These are phyloP conservation scores for Lentinula guzmanii DNA, from an alignment of 768 basidiomycete genomes.

Conservation along the genomic window DNA sequence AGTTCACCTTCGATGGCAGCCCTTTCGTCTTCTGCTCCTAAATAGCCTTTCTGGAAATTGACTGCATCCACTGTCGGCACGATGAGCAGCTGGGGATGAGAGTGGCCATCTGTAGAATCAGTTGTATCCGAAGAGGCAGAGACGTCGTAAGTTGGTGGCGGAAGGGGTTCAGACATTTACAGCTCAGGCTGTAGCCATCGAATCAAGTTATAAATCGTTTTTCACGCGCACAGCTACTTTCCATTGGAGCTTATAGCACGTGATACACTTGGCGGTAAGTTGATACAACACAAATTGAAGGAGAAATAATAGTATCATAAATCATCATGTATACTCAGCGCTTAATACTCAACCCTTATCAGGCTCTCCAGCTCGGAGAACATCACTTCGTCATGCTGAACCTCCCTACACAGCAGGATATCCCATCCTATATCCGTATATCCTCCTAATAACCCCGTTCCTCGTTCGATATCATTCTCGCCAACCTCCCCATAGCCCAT, in stretches of 20 bases:
- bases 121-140: conserved; percentile 25
- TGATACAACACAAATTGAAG: background rate
- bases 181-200: conserved; percentile 7
- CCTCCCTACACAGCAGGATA: conserved; percentile 62
- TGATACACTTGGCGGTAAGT: background rate
- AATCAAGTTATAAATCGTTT: background rate
- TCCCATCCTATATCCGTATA: conserved; percentile 69
- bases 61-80: conserved; percentile 63
- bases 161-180: conserved; percentile 37
- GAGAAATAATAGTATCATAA: background rate
- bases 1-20: conserved; percentile 86
- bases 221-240: conserved; percentile 1
- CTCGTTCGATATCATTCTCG: conserved; percentile 60
- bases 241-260: background rate
- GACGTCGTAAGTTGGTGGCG: conserved; percentile 54
- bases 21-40: conserved; percentile 78
- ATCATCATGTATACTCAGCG: background rate
- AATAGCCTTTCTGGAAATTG: conserved; percentile 80
- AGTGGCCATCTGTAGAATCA: conserved; percentile 12
- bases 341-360: conserved; percentile 46
- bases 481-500: conserved; percentile 78
- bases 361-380: conserved; percentile 80
- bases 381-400: conserved; percentile 56
- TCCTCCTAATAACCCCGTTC: conserved; percentile 69
- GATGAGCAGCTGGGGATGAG: conserved; percentile 62